Percentiles rank a stretch among this genome's conserved stretches.
These are phyloP conservation scores for Lactarius tabidus DNA, from an alignment of 768 basidiomycete genomes.

Conservation along the genomic window DNA sequence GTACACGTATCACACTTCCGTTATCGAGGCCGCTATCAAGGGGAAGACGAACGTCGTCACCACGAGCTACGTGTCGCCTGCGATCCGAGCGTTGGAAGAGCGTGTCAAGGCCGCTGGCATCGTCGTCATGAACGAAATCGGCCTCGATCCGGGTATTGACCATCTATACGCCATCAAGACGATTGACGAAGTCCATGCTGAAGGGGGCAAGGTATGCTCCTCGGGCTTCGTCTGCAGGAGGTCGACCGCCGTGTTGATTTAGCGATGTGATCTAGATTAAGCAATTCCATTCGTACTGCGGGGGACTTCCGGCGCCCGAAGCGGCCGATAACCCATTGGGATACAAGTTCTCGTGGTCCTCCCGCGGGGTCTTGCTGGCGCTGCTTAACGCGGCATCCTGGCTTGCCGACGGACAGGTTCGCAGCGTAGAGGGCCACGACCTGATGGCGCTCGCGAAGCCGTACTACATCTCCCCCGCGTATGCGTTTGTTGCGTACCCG, in stretches of 20 bases:
- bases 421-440: constrained; percentile 69
- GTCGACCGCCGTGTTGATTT: background rate
- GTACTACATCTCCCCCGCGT: constrained; percentile 93
- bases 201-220: constrained; percentile 78
- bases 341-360: constrained; percentile 99
- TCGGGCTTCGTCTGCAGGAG: background rate
- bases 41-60: constrained; percentile 92
- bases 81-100: constrained; percentile 82
- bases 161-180: constrained; percentile 93
- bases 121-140: constrained; percentile 95
- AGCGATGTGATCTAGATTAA: constrained; percentile 53
- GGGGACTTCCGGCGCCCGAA: constrained; percentile 91
- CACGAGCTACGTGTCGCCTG: constrained; percentile 90
- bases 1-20: constrained; percentile 83
- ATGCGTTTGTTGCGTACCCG: constrained; percentile 94
- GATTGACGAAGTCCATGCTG: constrained; percentile 88
- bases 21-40: constrained; percentile 89
- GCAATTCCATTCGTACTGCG: constrained; percentile 91
- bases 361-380: constrained; percentile 92
- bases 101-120: constrained; percentile 85
- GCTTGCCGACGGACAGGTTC: constrained; percentile 58
- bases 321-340: constrained; percentile 93
- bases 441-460: constrained; percentile 90
- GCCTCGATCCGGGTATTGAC: constrained; percentile 93
- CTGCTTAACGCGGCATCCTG: constrained; percentile 88